Conservation (phyloP, 1,284 basidiomycete genomes). For the Ustilago curta region DNA sequence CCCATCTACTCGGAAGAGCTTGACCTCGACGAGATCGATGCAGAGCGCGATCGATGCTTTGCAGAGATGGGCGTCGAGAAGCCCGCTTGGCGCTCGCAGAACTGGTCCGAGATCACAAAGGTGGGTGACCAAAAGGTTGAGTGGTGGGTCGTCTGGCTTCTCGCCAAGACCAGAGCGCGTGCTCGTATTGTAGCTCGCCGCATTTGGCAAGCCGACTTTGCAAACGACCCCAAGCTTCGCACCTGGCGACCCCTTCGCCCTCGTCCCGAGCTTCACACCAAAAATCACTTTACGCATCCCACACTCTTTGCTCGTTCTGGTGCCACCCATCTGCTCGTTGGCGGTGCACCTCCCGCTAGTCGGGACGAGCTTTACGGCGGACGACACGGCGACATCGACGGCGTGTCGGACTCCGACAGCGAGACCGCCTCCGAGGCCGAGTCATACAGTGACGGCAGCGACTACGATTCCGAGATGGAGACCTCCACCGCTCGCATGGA, state of each 20-base stretch:
- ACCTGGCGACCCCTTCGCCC: slow-evolving; percentile 39
- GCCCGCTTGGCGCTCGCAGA: slow-evolving; percentile 38
- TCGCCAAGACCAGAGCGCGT: slow-evolving; percentile 42
- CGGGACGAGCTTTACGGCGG: slow-evolving; percentile 32
- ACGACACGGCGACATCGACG: slow-evolving; percentile 22
- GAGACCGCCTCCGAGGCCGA: slow-evolving; percentile 43
- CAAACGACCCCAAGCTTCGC: slow-evolving; percentile 22
- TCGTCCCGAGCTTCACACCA: slow-evolving; percentile 41
- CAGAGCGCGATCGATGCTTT: slow-evolving; percentile 47
- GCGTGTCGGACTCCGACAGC: slow-evolving; percentile 35
- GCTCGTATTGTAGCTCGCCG: slow-evolving; percentile 46
- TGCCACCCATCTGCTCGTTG: slow-evolving; percentile 47
- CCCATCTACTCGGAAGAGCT: slow-evolving; percentile 50
- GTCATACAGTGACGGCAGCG: slow-evolving; percentile 40
- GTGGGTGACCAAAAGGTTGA: slow-evolving; percentile 47
- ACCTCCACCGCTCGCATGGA: slow-evolving; percentile 35
- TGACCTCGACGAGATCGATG: slow-evolving; percentile 50
- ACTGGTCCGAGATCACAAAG: slow-evolving; percentile 45
- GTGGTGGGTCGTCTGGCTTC: slow-evolving; percentile 50
- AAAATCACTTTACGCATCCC: slow-evolving; percentile 56
- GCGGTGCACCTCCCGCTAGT: slow-evolving; percentile 36
- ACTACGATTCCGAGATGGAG: slow-evolving; percentile 42
- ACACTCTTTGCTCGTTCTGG: slow-evolving; percentile 55
- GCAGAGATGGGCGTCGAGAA: slow-evolving; percentile 51
- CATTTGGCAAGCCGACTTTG: slow-evolving; percentile 34